Conservation (phyloP, 1,284 basidiomycete genomes). For the Mycosarcoma mackinlayi region DNA sequence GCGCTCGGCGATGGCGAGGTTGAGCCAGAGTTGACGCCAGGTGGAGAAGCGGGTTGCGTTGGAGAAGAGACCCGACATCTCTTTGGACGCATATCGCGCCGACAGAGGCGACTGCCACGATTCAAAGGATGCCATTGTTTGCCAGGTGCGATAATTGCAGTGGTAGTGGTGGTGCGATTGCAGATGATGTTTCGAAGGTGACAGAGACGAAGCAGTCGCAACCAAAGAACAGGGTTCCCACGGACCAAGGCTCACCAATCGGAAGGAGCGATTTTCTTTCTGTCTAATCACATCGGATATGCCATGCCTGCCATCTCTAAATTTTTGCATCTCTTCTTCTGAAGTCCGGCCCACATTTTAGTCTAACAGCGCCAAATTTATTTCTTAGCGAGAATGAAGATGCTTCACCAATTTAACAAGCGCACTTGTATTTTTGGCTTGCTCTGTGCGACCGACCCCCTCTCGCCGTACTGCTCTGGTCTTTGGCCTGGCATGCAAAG, state of each 20-base stretch:
- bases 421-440: too few species aligned
- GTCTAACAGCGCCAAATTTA: not conserved
- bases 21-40: conserved; percentile 97
- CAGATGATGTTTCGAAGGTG: not conserved
- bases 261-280: not conserved
- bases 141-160: not conserved
- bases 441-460: too few species aligned
- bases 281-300: not conserved
- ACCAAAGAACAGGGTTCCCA: too few species aligned
- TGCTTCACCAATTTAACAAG: too few species aligned
- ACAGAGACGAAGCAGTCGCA: not conserved
- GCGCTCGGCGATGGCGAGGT: conserved; percentile 94
- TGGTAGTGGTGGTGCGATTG: not conserved
- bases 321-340: not conserved
- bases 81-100: conserved; percentile 93
- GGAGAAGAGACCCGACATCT: conserved; percentile 97
- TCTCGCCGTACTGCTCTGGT: too few species aligned
- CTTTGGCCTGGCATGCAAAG: too few species aligned
- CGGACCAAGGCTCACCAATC: too few species aligned
- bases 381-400: too few species aligned
- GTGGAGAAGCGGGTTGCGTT: conserved; percentile 91
- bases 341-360: not conserved
- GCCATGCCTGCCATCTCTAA: not conserved
- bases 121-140: conserved; percentile 51
- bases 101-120: conserved; percentile 66